These are phyloP conservation scores for Henningerozyma blattae DNA, from an alignment of 805 yeast species.

Conservation along the genomic window DNA sequence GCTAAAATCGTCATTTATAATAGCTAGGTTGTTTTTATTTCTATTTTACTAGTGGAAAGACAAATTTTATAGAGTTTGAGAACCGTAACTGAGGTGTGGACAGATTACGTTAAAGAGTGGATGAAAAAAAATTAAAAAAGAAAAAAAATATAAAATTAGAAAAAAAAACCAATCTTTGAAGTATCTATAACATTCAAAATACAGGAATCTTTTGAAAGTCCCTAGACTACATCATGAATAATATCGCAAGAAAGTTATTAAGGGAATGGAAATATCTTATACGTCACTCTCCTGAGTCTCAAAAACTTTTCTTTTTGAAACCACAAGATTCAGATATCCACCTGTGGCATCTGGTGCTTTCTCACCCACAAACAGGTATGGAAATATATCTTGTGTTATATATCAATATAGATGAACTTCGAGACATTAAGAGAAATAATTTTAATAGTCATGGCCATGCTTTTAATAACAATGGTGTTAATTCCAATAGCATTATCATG, in stretches of 20 bases:
- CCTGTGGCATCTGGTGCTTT: constrained; percentile 22
- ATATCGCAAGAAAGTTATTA: constrained; percentile 16
- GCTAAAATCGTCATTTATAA: too few species aligned
- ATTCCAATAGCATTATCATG: constrained; percentile 11
- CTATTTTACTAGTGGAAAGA: too few species aligned
- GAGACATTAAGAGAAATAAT: constrained; percentile 6
- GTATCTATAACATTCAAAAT: too few species aligned
- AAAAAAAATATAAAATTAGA: too few species aligned
- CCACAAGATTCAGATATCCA: constrained; percentile 25
- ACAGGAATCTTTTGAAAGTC: too few species aligned
- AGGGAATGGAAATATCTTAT: constrained; percentile 23
- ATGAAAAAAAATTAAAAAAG: too few species aligned
- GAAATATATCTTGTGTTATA: constrained; percentile 18
- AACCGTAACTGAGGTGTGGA: too few species aligned
- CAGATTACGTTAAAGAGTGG: too few species aligned
- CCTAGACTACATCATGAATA: too few species aligned
- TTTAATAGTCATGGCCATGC: constrained; percentile 8
- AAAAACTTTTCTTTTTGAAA: constrained; percentile 11
- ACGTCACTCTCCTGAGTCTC: not conserved
- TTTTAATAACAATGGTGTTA: constrained; percentile 7
- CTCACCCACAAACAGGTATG: constrained; percentile 7
- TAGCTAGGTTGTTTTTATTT: too few species aligned
- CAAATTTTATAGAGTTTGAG: too few species aligned
- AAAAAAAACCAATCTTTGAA: too few species aligned
- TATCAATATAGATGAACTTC: constrained; percentile 9